A percentile compares a stretch with the other conserved stretches of the same genome.
phyloP scores from a whole-genome alignment of 2,329 filamentous ascomycete species.

The Ophiosphaerella herpotricha region DNA sequence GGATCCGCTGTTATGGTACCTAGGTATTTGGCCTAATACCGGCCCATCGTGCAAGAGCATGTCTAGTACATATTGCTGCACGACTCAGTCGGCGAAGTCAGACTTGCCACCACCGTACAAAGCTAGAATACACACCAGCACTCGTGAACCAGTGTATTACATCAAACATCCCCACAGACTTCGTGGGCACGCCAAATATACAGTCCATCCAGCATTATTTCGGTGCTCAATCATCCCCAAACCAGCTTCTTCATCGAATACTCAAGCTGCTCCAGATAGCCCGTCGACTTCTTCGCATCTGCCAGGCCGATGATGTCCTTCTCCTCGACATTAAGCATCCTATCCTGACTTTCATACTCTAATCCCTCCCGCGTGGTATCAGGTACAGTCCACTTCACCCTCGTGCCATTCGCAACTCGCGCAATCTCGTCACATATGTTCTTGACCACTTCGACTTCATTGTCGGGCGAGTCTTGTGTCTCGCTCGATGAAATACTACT shows the following conservation, averaged over 20 bases:
- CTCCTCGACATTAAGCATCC: slow-evolving; percentile 53
- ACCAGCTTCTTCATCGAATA: slow-evolving; percentile 94
- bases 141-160: too few relatives aligned
- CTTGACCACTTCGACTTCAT: slow-evolving; percentile 61
- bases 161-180: too few relatives aligned
- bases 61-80: too few relatives aligned
- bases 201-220: too few relatives aligned
- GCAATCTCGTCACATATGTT: slow-evolving; percentile 78
- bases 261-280: slow-evolving; percentile 81
- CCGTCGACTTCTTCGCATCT: slow-evolving; percentile 86
- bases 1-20: not conserved
- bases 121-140: too few relatives aligned
- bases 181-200: too few relatives aligned
- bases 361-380: slow-evolving; percentile 19
- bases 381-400: slow-evolving; percentile 25
- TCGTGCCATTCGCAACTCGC: slow-evolving; percentile 61
- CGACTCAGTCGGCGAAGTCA: too few relatives aligned
- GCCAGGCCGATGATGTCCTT: slow-evolving; percentile 79
- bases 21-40: not conserved
- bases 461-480: slow-evolving; percentile 39
- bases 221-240: slow-evolving; percentile 61
- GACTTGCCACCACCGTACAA: too few relatives aligned
- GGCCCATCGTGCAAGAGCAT: too few relatives aligned
- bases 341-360: not conserved
- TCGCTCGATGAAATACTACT: slow-evolving; percentile 43